Percentiles rank a stretch among this genome's conserved stretches.
Evolutionary conservation across 164 flowering plant species (phyloP).

Genomic region (Hamamelis virginiana): DNA sequence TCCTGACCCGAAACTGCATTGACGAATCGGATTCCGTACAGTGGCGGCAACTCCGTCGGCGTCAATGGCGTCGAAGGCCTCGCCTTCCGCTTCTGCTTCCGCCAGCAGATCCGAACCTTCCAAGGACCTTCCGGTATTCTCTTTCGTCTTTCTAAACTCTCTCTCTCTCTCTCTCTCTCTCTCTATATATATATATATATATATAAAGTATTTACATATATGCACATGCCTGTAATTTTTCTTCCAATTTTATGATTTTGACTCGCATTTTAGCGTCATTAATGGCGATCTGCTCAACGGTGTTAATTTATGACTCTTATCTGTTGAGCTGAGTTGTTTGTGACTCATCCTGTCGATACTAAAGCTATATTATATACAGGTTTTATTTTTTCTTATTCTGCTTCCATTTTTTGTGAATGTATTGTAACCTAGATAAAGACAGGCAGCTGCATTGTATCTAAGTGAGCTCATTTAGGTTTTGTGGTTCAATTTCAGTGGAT

Average conservation of each 20-base stretch:
- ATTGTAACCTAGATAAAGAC: not conserved
- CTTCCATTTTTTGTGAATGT: not conserved
- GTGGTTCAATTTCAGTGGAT: not conserved
- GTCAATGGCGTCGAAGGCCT: constrained; percentile 43
- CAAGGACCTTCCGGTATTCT: constrained; percentile 35
- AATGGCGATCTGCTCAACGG: not conserved
- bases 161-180: not conserved
- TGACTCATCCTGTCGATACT: no score
- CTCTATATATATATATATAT: not conserved
- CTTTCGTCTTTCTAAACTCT: not conserved
- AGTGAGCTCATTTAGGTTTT: not conserved
- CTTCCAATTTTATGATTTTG: not conserved
- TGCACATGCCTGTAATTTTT: not conserved
- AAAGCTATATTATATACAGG: no score
- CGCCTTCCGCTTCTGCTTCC: constrained; percentile 29
- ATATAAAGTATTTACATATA: no score
- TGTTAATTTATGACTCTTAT: no score
- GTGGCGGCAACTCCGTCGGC: constrained; percentile 13
- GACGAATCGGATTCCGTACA: constrained; percentile 17
- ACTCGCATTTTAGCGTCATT: not conserved
- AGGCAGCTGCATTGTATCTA: constrained; percentile 5
- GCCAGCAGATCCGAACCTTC: constrained; percentile 38
- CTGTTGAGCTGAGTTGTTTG: no score
- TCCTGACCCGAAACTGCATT: constrained; percentile 25
- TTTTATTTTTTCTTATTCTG: no score